A percentile compares a stretch with the other conserved stretches of the same genome.
Evolutionary conservation across 768 basidiomycete genomes (phyloP).

Genomic region (Kwoniella shandongensis): DNA sequence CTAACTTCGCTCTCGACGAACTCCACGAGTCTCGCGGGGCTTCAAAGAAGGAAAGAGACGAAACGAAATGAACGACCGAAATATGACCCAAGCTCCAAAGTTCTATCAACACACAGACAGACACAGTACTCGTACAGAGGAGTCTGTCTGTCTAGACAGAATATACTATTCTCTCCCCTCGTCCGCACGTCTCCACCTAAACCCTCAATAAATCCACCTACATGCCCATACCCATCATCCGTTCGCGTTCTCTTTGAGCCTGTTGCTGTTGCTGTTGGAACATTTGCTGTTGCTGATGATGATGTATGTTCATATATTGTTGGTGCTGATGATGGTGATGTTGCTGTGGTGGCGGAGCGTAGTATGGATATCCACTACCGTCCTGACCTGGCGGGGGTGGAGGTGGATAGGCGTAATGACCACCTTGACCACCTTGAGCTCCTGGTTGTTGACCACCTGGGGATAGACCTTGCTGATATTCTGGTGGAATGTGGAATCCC

Average conservation of each 20-base stretch:
- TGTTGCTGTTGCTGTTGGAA: conserved; percentile 27
- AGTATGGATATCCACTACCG: conserved; percentile 20
- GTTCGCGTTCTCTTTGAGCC: conserved; percentile 1
- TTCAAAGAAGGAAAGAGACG: too few relatives aligned
- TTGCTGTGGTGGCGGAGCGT: conserved; percentile 15
- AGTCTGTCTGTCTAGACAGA: too few relatives aligned
- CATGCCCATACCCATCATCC: conserved; percentile 13
- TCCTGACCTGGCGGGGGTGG: conserved; percentile 14
- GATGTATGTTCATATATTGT: conserved; percentile 21
- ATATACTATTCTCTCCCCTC: too few relatives aligned
- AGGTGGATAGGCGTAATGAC: conserved; percentile 16
- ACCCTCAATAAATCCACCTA: too few relatives aligned
- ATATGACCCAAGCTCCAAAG: too few relatives aligned
- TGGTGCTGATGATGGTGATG: conserved; percentile 15
- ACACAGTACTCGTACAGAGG: too few relatives aligned
- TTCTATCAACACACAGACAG: too few relatives aligned
- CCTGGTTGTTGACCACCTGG: too few relatives aligned
- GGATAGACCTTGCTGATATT: conserved; percentile 18
- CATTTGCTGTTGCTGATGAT: conserved; percentile 30
- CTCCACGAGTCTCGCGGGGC: too few relatives aligned
- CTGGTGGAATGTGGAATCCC: conserved; percentile 28
- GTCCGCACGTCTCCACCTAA: too few relatives aligned
- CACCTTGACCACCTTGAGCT: conserved; percentile 9
- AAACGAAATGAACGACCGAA: too few relatives aligned
- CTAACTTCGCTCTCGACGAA: too few relatives aligned